phyloP scores from a whole-genome alignment of 371 early-diverging fungal genomes.

The Lichtheimia hyalospora region DNA sequence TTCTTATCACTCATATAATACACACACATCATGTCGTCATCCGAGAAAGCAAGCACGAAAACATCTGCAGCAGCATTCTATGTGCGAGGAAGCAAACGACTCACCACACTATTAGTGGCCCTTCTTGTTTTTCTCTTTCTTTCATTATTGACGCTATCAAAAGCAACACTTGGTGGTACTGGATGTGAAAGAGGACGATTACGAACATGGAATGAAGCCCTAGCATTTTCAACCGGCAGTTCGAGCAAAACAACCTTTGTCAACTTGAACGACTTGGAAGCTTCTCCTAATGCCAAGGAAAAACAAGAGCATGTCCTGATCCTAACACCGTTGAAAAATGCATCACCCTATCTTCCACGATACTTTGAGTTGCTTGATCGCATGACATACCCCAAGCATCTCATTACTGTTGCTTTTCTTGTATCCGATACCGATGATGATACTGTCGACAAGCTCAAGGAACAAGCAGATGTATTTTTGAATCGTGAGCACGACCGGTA shows the following conservation, averaged over 20 bases:
- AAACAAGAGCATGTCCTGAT: slow-evolving; percentile 45
- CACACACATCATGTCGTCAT: background rate
- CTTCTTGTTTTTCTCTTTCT: slow-evolving; percentile 30
- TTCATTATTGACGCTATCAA: slow-evolving; percentile 32
- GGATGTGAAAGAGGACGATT: slow-evolving; percentile 21
- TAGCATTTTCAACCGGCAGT: slow-evolving; percentile 16
- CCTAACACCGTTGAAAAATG: slow-evolving; percentile 59
- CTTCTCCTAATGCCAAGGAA: slow-evolving; percentile 21
- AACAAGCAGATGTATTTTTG: slow-evolving; percentile 28
- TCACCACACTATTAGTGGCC: slow-evolving; percentile 22
- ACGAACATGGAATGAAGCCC: slow-evolving; percentile 31
- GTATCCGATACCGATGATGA: slow-evolving; percentile 60
- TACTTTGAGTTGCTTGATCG: slow-evolving; percentile 59
- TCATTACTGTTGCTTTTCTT: slow-evolving; percentile 57
- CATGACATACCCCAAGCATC: slow-evolving; percentile 51
- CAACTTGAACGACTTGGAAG: slow-evolving; percentile 19
- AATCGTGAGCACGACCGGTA: slow-evolving; percentile 33
- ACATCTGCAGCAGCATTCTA: slow-evolving; percentile 11
- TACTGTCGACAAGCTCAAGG: slow-evolving; percentile 41
- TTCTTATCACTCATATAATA: background rate
- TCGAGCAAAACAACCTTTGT: slow-evolving; percentile 17
- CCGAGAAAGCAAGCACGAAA: background rate
- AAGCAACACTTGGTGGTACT: slow-evolving; percentile 19
- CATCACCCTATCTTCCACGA: slow-evolving; percentile 51
- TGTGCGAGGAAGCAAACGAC: slow-evolving; percentile 35